Percentiles rank a stretch among this genome's conserved stretches.
These are phyloP conservation scores for Solanum stenotomum DNA, from an alignment of 257 asterid species.

Conservation along the genomic window DNA sequence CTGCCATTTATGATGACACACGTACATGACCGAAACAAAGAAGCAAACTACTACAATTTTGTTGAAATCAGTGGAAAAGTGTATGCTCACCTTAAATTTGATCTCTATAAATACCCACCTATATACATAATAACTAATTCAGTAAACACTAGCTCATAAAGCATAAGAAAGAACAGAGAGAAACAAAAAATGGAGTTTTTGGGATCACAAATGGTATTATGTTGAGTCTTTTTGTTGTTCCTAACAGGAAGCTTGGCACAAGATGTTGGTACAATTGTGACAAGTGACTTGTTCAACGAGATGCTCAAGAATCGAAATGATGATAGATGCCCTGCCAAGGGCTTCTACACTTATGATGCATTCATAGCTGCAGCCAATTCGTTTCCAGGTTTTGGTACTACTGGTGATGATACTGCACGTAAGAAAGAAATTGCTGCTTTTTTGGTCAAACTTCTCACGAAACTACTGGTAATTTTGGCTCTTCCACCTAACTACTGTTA, in stretches of 20 bases:
- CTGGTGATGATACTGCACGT: slow-evolving; percentile 10
- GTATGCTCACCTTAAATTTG: neutral
- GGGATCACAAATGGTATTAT: neutral
- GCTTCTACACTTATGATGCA: slow-evolving; percentile 21
- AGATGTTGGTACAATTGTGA: neutral
- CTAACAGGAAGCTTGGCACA: neutral
- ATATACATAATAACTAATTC: neutral
- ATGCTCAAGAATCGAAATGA: slow-evolving; percentile 16
- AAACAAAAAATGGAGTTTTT: neutral
- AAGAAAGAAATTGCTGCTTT: slow-evolving; percentile 25
- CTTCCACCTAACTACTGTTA: no score
- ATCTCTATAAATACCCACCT: neutral
- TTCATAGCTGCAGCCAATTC: slow-evolving; percentile 23
- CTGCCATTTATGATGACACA: neutral
- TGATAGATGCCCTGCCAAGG: slow-evolving; percentile 8
- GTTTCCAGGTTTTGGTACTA: slow-evolving; percentile 20
- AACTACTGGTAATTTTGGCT: slow-evolving; percentile 9
- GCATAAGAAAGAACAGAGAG: neutral
- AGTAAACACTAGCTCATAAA: neutral
- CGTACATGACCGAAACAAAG: neutral
- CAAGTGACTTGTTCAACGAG: neutral
- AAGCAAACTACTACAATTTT: neutral
- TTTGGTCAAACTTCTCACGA: slow-evolving; percentile 28
- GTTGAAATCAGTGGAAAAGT: neutral
- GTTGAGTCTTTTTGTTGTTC: neutral